Percentiles rank a stretch among this genome's conserved stretches.
Conservation (phyloP, 2,329 filamentous ascomycete species). For the Nemania sp. region DNA sequence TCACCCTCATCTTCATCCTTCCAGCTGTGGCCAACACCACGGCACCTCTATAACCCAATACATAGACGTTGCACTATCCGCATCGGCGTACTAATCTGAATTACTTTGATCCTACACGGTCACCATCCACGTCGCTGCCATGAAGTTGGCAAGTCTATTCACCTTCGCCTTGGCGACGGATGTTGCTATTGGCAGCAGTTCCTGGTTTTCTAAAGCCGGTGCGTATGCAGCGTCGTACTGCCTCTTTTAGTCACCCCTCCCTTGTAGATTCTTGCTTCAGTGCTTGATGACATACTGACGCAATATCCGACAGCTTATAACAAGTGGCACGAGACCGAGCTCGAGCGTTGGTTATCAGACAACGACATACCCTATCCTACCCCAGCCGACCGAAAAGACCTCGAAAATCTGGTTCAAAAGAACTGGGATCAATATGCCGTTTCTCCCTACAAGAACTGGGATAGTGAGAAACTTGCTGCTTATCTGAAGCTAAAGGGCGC, state of each 20-base stretch:
- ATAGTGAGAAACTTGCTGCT: constrained; percentile 65
- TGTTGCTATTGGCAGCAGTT: constrained; percentile 71
- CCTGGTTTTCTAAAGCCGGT: constrained; percentile 88
- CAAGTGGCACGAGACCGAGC: constrained; percentile 97
- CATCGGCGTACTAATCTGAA: too few relatives aligned
- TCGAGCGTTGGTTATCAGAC: constrained; percentile 95
- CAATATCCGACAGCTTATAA: constrained; percentile 73
- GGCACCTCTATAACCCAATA: too few relatives aligned
- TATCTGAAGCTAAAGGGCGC: constrained; percentile 74
- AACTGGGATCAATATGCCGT: constrained; percentile 85
- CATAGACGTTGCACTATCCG: too few relatives aligned
- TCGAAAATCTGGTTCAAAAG: constrained; percentile 85
- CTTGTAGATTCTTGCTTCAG: too few relatives aligned
- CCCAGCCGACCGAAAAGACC: constrained; percentile 87
- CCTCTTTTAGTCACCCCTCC: not conserved
- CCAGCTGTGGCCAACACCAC: too few relatives aligned
- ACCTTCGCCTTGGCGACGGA: constrained; percentile 73
- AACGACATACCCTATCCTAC: constrained; percentile 89
- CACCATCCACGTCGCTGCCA: constrained; percentile 42
- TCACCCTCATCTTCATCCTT: not conserved
- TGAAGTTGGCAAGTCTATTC: constrained; percentile 77
- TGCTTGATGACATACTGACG: constrained; percentile 29
- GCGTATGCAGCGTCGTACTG: constrained; percentile 43
- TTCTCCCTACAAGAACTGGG: constrained; percentile 77
- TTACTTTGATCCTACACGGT: too few relatives aligned